Evolutionary conservation across 2,329 filamentous ascomycete genomes (phyloP).

Genomic region (Lachnellula cervina): DNA sequence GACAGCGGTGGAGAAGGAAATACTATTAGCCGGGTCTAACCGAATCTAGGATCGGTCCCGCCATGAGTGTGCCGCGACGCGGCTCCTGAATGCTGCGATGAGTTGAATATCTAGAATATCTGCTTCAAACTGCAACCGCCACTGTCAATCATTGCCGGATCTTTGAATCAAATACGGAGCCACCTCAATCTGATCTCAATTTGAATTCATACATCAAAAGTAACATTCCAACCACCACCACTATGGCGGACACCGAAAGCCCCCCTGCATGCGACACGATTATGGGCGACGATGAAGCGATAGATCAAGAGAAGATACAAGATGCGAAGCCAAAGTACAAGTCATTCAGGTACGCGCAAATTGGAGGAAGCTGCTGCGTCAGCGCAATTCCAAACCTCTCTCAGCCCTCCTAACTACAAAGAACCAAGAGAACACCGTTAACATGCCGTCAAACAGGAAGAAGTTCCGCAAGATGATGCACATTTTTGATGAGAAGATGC

Average conservation of each 20-base stretch:
- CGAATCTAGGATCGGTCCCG: neutral
- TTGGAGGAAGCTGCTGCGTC: neutral
- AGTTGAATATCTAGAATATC: too few species aligned
- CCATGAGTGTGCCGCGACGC: neutral
- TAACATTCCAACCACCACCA: neutral
- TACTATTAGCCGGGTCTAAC: neutral
- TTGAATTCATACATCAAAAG: neutral
- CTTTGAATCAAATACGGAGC: too few species aligned
- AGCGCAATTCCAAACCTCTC: neutral
- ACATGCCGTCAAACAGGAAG: constrained; percentile 66
- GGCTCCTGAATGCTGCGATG: neutral
- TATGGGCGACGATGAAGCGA: constrained; percentile 12
- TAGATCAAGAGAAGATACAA: constrained; percentile 15
- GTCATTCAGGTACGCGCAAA: constrained; percentile 33
- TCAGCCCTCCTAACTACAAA: constrained; percentile 19
- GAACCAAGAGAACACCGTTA: constrained; percentile 44
- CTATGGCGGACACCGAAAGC: constrained; percentile 3
- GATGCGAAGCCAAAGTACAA: constrained; percentile 32
- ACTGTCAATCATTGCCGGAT: too few species aligned
- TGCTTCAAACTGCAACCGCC: too few species aligned
- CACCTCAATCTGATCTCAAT: neutral
- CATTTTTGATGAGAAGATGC: constrained; percentile 71
- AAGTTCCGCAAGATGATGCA: constrained; percentile 93
- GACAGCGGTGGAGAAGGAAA: neutral
- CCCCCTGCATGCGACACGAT: constrained; percentile 7